Conservation (phyloP, 441 rosid genomes). For the Pelargonium fulgidum region DNA sequence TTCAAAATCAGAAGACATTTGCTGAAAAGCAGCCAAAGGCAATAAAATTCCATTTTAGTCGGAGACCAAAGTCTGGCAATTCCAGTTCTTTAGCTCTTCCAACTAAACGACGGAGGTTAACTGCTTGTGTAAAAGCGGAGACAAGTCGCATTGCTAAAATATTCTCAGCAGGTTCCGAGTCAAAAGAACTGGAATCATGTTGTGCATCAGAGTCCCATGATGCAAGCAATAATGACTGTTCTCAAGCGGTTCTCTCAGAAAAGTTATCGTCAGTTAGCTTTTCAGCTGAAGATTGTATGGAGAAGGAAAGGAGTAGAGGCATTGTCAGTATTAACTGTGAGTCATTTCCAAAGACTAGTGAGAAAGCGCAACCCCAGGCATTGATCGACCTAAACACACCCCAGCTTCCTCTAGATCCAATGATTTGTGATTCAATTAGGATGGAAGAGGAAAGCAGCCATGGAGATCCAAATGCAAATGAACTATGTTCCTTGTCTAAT, state of each 20-base stretch:
- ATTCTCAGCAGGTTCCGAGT: slow-evolving; percentile 18
- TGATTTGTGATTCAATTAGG: not conserved
- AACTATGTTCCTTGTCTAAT: slow-evolving; percentile 2
- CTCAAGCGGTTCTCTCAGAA: slow-evolving; percentile 21
- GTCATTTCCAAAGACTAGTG: slow-evolving; percentile 6
- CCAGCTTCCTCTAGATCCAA: slow-evolving; percentile 24
- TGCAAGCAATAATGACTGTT: slow-evolving; percentile 21
- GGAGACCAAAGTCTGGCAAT: slow-evolving; percentile 34
- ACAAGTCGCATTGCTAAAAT: slow-evolving; percentile 25
- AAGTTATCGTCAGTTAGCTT: slow-evolving; percentile 17
- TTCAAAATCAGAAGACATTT: slow-evolving; percentile 17
- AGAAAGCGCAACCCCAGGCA: slow-evolving; percentile 22
- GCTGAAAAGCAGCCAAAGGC: slow-evolving; percentile 28
- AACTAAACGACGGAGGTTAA: slow-evolving; percentile 47
- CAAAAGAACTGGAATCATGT: slow-evolving; percentile 26
- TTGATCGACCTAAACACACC: slow-evolving; percentile 33
- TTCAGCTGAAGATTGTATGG: not conserved
- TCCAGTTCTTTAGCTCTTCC: slow-evolving; percentile 35
- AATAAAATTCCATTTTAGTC: slow-evolving; percentile 39
- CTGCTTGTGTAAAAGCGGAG: slow-evolving; percentile 42
- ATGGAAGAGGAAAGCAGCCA: slow-evolving; percentile 28
- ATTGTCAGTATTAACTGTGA: no score
- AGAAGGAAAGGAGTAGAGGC: not conserved
- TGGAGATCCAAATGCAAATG: slow-evolving; percentile 19
- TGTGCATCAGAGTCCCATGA: slow-evolving; percentile 18